Percentiles rank a stretch among this genome's conserved stretches.
Evolutionary conservation across 805 yeast genomes (phyloP).

Genomic region (Cyberlindnera nakhonratchasimensis): DNA sequence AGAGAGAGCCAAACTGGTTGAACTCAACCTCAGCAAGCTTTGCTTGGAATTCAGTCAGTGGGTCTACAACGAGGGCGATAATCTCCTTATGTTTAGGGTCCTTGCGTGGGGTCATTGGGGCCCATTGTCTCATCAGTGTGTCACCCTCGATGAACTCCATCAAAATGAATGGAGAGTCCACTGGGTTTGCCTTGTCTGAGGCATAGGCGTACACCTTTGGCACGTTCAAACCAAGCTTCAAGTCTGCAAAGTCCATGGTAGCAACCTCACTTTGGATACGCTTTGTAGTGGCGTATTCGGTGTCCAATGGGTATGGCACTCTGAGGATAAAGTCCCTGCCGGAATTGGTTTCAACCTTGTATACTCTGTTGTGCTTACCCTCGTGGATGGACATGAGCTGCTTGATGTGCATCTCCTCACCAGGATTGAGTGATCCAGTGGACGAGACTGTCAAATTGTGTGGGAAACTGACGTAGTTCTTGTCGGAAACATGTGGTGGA

Average conservation of each 20-base stretch:
- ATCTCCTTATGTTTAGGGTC: constrained; percentile 48
- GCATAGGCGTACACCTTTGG: constrained; percentile 75
- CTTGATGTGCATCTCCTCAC: constrained; percentile 49
- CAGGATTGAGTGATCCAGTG: constrained; percentile 43
- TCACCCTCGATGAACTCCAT: constrained; percentile 80
- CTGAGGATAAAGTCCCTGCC: constrained; percentile 68
- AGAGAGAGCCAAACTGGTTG: constrained; percentile 76
- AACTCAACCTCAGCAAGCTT: constrained; percentile 55
- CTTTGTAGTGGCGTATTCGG: constrained; percentile 59
- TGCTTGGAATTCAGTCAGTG: constrained; percentile 65
- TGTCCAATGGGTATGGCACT: constrained; percentile 76
- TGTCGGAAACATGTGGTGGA: constrained; percentile 37
- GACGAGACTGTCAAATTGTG: constrained; percentile 43
- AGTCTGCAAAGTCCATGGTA: constrained; percentile 74
- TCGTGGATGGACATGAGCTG: constrained; percentile 84
- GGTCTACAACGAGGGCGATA: constrained; percentile 60
- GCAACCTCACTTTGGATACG: constrained; percentile 89
- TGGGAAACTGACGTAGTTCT: constrained; percentile 40
- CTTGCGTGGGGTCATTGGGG: constrained; percentile 67
- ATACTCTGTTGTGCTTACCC: constrained; percentile 90
- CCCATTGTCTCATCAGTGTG: constrained; percentile 85
- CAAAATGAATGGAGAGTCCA: constrained; percentile 73
- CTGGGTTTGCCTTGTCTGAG: constrained; percentile 53
- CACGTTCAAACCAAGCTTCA: constrained; percentile 62
- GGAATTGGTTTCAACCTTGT: constrained; percentile 63